phyloP scores from a whole-genome alignment of 1,284 basidiomycete genomes.

The Somion occarium region DNA sequence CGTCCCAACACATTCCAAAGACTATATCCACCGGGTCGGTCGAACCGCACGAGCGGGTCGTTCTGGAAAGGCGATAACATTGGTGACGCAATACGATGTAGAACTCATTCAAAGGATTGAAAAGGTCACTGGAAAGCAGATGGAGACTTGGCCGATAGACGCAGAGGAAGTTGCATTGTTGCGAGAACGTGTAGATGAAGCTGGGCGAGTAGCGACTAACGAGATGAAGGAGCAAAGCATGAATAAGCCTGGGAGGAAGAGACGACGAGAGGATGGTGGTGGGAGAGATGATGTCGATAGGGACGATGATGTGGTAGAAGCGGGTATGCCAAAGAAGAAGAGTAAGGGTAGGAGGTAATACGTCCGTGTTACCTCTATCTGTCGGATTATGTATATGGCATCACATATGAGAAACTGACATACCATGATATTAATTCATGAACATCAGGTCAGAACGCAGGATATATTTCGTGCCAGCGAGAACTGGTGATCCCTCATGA shows the following conservation, averaged over 20 bases:
- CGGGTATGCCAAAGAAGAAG: slow-evolving; percentile 62
- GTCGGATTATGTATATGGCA: background rate
- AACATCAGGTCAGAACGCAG: slow-evolving; percentile 78
- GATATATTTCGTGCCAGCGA: slow-evolving; percentile 70
- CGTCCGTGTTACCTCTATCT: background rate
- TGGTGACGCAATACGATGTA: slow-evolving; percentile 98
- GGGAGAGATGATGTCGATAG: slow-evolving; percentile 73
- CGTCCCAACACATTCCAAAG: slow-evolving; percentile 97
- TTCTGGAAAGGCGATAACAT: slow-evolving; percentile 91
- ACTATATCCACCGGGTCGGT: slow-evolving; percentile 98
- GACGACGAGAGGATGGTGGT: slow-evolving; percentile 44
- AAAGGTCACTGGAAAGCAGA: slow-evolving; percentile 87
- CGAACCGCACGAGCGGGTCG: slow-evolving; percentile 96
- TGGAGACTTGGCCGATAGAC: slow-evolving; percentile 89
- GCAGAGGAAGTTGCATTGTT: slow-evolving; percentile 88
- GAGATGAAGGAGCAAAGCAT: slow-evolving; percentile 70
- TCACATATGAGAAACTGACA: background rate
- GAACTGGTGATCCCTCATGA: slow-evolving; percentile 72
- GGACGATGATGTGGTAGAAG: slow-evolving; percentile 84
- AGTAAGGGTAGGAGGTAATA: slow-evolving; percentile 26
- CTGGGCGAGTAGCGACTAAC: slow-evolving; percentile 75
- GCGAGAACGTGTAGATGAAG: slow-evolving; percentile 88
- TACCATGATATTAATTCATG: slow-evolving; percentile 26
- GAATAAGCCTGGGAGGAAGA: slow-evolving; percentile 48
- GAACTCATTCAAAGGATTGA: slow-evolving; percentile 96